Conservation (phyloP, 768 basidiomycete species). For the Lactifluus echinatus region DNA sequence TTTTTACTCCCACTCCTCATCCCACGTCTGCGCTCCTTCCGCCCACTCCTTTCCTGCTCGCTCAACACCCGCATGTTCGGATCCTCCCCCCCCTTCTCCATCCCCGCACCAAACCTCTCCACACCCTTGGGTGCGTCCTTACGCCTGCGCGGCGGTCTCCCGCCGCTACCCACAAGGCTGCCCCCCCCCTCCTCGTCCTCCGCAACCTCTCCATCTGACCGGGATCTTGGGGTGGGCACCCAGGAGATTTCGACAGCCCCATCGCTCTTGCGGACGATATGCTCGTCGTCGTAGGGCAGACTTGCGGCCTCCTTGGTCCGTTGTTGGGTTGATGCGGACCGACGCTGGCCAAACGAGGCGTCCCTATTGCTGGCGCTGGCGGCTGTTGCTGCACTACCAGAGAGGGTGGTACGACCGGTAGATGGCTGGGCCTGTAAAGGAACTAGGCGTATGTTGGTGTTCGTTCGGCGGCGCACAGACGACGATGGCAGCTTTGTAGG, state of each 20-base stretch:
- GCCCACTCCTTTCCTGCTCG: constrained; percentile 67
- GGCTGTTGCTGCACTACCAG: constrained; percentile 24
- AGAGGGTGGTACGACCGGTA: constrained; percentile 18
- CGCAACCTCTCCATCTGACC: constrained; percentile 27
- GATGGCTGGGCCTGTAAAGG: constrained; percentile 46
- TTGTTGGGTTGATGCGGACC: constrained; percentile 26
- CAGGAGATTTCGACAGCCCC: constrained; percentile 82
- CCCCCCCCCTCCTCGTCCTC: constrained; percentile 28
- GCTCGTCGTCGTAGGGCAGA: constrained; percentile 3
- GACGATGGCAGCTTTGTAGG: background rate
- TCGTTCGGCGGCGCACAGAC: constrained; percentile 30
- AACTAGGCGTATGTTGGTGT: constrained; percentile 52
- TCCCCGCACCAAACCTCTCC: constrained; percentile 77
- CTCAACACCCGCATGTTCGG: constrained; percentile 35
- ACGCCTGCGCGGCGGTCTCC: constrained; percentile 25
- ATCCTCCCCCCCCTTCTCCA: constrained; percentile 71
- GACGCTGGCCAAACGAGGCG: constrained; percentile 66
- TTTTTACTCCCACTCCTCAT: constrained; percentile 89
- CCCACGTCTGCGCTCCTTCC: constrained; percentile 68
- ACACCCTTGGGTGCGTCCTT: constrained; percentile 46
- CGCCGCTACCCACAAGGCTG: constrained; percentile 20
- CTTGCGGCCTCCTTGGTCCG: background rate
- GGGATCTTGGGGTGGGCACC: constrained; percentile 43
- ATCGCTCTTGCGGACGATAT: constrained; percentile 32
- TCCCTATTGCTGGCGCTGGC: constrained; percentile 32